Base-by-base conservation (phyloP, 108 stramenopile species). In the Epipyxis sp. region DNA sequence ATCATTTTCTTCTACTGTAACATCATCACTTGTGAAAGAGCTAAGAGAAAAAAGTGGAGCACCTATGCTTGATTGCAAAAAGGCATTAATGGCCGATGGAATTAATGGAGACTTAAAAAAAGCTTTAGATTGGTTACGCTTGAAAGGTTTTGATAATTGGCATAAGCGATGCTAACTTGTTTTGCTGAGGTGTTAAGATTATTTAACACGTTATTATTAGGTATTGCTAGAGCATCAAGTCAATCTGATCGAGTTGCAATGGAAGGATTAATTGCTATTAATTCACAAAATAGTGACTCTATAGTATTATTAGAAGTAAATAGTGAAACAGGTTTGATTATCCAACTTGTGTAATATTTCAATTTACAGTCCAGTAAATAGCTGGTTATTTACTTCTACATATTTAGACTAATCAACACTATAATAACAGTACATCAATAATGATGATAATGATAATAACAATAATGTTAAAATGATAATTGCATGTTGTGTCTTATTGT, bases 11-110 rank as follows among this genome's bases (percentile, higher is more conserved):
- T n/a, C n/a, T n/a, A n/a, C n/a, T n/a, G 46, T 50, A 13, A 13
- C 65, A 67, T 6, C 46, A 50, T 72, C 84, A 6, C 27, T 84
- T 58, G 57, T 89, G 78, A 87, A 87, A 79, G 84, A 86, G 82
- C 86, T 89, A 34, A 83, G 88, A 20, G 82, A 62, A 1, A 71
- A 57, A 59, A 78, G 84, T 1, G 86, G 85, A 30, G 87, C 87
- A 10, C 87, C 86, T 0, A 74, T 89, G 78, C 59, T 85, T 39
- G 87, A 89, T 79, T 89, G 88, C 88, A 89, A 86, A 69, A 84
- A 84, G 41, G 88, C 88, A 0, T 42, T 89, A 44, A 43, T 32
- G 81, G 84, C 84, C 68, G 82, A 81, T 59, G 82, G 79, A 45
- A 85, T 87, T 1, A 69, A 46, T 27, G 87, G 87, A 1, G 87